Conservation (phyloP, 2,329 filamentous ascomycete species). For the Aspergillus tamarii region DNA sequence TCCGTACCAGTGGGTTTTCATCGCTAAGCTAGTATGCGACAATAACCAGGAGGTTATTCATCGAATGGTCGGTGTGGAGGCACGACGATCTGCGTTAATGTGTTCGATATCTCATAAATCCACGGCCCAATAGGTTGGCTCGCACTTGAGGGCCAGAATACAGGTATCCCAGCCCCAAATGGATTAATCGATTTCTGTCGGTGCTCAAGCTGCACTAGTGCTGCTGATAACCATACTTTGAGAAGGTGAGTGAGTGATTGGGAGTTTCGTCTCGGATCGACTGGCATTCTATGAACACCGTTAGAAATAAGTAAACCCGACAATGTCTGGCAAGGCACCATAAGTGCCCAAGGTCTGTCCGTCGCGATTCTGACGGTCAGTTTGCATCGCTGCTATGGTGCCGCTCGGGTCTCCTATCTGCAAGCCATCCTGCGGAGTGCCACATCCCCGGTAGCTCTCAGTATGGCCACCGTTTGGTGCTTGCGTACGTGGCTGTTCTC, state of each 20-base stretch:
- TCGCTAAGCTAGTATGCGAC: neutral
- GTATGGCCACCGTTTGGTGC: neutral
- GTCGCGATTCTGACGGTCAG: neutral
- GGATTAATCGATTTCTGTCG: conserved; percentile 16
- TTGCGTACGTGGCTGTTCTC: conserved; percentile 8
- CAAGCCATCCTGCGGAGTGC: conserved; percentile 8
- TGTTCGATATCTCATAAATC: conserved; percentile 15
- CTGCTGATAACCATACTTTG: neutral
- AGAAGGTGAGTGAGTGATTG: neutral
- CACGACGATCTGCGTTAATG: conserved; percentile 12
- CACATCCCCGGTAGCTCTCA: neutral
- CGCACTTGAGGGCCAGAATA: neutral
- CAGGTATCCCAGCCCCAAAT: conserved; percentile 9
- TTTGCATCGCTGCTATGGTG: neutral
- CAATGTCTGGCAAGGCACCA: neutral
- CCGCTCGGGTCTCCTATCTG: neutral
- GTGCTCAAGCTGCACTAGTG: conserved; percentile 5
- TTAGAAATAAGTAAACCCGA: neutral
- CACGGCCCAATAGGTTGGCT: conserved; percentile 8
- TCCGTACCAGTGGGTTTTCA: neutral
- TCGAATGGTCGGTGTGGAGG: conserved; percentile 22
- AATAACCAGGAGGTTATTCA: conserved; percentile 14
- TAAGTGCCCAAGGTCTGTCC: conserved; percentile 1
- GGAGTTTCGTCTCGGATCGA: neutral
- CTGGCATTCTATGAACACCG: neutral